These are phyloP conservation scores for Circinella umbellata DNA, from an alignment of 371 early-diverging fungal species.

Conservation along the genomic window DNA sequence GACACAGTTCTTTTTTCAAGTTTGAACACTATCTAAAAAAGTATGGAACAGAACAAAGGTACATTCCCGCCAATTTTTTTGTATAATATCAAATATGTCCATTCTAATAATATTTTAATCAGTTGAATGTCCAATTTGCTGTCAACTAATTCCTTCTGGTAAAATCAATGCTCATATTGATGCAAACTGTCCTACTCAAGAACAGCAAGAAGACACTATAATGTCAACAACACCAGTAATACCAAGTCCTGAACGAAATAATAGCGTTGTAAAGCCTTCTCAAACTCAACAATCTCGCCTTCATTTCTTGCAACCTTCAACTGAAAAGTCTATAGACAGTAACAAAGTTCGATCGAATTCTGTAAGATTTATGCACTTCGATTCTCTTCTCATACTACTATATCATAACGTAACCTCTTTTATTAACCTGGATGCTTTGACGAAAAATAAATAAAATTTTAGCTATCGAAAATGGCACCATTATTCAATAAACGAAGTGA, in stretches of 20 bases:
- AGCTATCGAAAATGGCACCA: constrained; percentile 9
- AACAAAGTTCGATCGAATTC: neutral
- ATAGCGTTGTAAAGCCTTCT: neutral
- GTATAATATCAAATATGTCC: too few species aligned
- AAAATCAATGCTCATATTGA: constrained; percentile 47
- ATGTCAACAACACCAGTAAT: neutral
- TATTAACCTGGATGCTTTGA: too few species aligned
- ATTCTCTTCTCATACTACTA: too few species aligned
- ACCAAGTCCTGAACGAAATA: neutral
- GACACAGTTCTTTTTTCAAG: too few species aligned
- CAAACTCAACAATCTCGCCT: constrained; percentile 15
- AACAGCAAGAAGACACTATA: constrained; percentile 1
- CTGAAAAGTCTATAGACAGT: neutral
- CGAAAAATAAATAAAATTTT: too few species aligned
- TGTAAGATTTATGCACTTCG: too few species aligned
- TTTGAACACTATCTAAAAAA: too few species aligned
- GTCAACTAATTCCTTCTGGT: constrained; percentile 18
- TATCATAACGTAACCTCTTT: too few species aligned
- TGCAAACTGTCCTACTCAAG: constrained; percentile 27
- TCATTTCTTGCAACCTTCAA: neutral
- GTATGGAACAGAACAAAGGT: constrained; percentile 2
- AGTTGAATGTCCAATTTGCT: constrained; percentile 48
- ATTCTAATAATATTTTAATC: neutral
- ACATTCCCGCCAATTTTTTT: neutral
- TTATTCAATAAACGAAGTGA: constrained; percentile 4